Conservation (phyloP, 2,329 filamentous ascomycete genomes). For the Drechslerella dactyloides region DNA sequence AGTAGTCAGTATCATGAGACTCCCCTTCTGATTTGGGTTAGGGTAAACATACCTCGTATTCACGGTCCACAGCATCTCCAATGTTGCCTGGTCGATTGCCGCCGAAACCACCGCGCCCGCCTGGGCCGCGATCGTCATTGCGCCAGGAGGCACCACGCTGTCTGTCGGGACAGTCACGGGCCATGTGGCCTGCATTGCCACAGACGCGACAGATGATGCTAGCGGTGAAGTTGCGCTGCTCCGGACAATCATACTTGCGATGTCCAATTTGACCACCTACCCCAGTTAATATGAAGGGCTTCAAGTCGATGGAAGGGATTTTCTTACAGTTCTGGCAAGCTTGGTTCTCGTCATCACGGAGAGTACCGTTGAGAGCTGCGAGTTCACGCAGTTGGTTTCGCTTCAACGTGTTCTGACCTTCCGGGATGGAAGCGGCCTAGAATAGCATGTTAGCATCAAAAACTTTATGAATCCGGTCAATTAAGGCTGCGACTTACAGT, state of each 20-base stretch:
- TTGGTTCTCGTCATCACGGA: conserved; percentile 98
- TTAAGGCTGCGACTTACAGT: conserved; percentile 74
- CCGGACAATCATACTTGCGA: conserved; percentile 97
- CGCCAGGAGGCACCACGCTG: conserved; percentile 91
- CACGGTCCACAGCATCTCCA: conserved; percentile 86
- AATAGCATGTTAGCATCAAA: conserved; percentile 55
- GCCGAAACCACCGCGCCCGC: conserved; percentile 54
- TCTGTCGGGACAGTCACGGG: conserved; percentile 93
- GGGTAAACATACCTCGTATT: conserved; percentile 78
- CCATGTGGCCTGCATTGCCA: conserved; percentile 98
- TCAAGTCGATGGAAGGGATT: conserved; percentile 20
- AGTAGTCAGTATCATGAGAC: conserved; percentile 59
- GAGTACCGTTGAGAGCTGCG: conserved; percentile 95
- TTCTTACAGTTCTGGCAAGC: conserved; percentile 90
- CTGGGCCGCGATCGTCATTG: conserved; percentile 66
- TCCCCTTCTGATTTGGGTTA: conserved; percentile 8
- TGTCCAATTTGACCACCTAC: conserved; percentile 91
- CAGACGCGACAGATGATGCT: conserved; percentile 99
- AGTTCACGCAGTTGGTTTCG: conserved; percentile 97
- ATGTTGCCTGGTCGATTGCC: conserved; percentile 62
- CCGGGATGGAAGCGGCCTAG: conserved; percentile 95
- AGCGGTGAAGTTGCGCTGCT: conserved; percentile 97
- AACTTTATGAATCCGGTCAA: not conserved
- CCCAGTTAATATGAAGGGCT: conserved; percentile 51
- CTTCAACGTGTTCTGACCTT: conserved; percentile 98